Evolutionary conservation across 2,329 filamentous ascomycete genomes (phyloP).

Genomic region (Pseudogymnoascus sp.): DNA sequence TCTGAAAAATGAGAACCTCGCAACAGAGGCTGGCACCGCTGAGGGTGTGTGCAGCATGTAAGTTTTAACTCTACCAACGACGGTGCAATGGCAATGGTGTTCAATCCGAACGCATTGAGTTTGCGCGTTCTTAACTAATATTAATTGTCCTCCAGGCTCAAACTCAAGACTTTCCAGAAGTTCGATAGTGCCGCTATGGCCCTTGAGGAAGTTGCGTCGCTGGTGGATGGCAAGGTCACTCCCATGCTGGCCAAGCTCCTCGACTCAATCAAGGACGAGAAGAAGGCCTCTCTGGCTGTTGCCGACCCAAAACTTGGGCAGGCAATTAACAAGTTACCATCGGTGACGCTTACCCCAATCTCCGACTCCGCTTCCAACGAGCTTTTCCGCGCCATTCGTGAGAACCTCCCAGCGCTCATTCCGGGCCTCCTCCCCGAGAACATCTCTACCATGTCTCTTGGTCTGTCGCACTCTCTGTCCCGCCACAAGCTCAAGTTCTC

Average conservation of each 20-base stretch:
- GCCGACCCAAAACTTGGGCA: constrained; percentile 87
- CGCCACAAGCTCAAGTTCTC: constrained; percentile 98
- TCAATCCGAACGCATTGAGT: neutral
- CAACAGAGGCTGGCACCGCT: constrained; percentile 64
- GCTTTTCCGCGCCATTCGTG: constrained; percentile 87
- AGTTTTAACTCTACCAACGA: constrained; percentile 34
- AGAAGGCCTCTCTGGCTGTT: constrained; percentile 90
- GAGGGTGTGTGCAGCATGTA: constrained; percentile 83
- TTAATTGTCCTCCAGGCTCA: constrained; percentile 50
- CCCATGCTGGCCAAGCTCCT: constrained; percentile 75
- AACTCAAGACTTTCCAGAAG: constrained; percentile 95
- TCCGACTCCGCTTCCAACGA: constrained; percentile 77
- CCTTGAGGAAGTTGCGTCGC: constrained; percentile 77
- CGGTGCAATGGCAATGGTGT: neutral
- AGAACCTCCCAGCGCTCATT: constrained; percentile 82
- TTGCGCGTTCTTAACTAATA: neutral
- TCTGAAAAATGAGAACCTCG: constrained; percentile 75
- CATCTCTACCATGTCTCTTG: constrained; percentile 87
- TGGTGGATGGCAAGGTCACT: constrained; percentile 92
- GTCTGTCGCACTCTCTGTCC: constrained; percentile 93
- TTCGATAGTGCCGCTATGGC: constrained; percentile 90
- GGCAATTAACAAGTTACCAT: constrained; percentile 85
- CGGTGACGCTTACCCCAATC: constrained; percentile 75
- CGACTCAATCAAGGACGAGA: constrained; percentile 89
- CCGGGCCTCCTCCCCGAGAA: constrained; percentile 78